These are phyloP conservation scores for Anthostomella pinea DNA, from an alignment of 2,329 filamentous ascomycete species.

Conservation along the genomic window DNA sequence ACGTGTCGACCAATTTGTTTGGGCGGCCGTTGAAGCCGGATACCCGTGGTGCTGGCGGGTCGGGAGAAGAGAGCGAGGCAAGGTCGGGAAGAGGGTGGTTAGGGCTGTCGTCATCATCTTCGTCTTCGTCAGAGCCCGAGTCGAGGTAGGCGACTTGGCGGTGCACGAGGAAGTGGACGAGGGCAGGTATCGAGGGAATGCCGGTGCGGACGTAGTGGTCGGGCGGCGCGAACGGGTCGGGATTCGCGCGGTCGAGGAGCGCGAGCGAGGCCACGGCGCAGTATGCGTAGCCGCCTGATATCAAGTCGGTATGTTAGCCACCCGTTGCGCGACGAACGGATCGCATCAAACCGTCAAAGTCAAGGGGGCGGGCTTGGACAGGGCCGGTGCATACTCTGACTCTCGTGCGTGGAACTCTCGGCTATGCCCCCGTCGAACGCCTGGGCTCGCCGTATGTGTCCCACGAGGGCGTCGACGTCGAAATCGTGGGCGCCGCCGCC, in stretches of 20 bases:
- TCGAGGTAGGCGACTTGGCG: constrained; percentile 59
- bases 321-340: too few species aligned
- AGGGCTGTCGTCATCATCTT: constrained; percentile 40
- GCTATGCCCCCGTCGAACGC: constrained; percentile 83
- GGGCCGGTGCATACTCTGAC: constrained; percentile 61
- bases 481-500: constrained; percentile 64
- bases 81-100: constrained; percentile 32
- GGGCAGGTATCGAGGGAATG: constrained; percentile 36
- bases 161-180: constrained; percentile 56
- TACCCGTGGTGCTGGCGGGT: constrained; percentile 18
- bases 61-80: constrained; percentile 33
- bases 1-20: constrained; percentile 92
- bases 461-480: constrained; percentile 65
- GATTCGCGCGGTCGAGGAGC: constrained; percentile 64
- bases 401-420: constrained; percentile 75
- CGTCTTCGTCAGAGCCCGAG: constrained; percentile 40
- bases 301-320: constrained; percentile 1
- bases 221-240: constrained; percentile 23
- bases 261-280: constrained; percentile 78
- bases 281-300: constrained; percentile 80
- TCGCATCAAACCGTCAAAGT: too few species aligned
- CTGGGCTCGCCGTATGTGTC: constrained; percentile 68
- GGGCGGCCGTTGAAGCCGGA: constrained; percentile 82
- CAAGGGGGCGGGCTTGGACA: constrained; percentile 5
- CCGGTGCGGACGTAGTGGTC: constrained; percentile 37